Base-by-base conservation (phyloP, 2,329 filamentous ascomycete genomes). In the Aspergillus pseudoterreus region DNA sequence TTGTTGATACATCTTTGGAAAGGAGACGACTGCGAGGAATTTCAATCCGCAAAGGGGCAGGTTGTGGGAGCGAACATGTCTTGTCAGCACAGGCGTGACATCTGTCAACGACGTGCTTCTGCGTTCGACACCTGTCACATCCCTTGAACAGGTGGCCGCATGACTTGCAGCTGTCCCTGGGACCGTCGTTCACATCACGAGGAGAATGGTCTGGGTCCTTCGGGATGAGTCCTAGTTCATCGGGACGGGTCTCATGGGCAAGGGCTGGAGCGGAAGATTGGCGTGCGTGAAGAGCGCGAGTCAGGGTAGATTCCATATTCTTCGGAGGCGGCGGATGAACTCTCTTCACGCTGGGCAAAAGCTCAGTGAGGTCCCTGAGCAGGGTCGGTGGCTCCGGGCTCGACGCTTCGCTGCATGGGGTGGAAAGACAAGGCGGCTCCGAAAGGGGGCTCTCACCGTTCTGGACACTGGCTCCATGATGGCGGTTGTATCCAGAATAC, bases 1-100 rank as follows among this genome's bases (percentile, higher is more conserved):
- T 11, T 6, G 8, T 30, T 4, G 27, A 11, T 30, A 8, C 10
- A 4, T 30, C 27, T 30, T 30, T 30, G 27, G 27, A 30, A 30
- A 11, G 10, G 27, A 30, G 27, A 30, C 8, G 27, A 30, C 27
- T 30, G 35, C 12, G 14, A 38, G 35, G 35, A n/a, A 38, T 38
- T 17, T 38, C 35, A 17, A 38, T 38, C 27, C 27, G 35, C 35
- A 17, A 38, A 38, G 35, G 35, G 8, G 12, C 12, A 19, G 12
- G 15, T 15, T 6, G 12, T 33, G 30, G 24, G 12, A 41, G 38
- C n/a, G 27, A 30, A 30, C 24, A 19, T 9, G 27, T 27, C 21
- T 35, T 48, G 10, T 30, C 38, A 43, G 46, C 12, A 33, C 46
- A 48, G 4, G 41, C n/a, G 42, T 48, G 46, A 4, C 46, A 48